These are phyloP conservation scores for Monosporascus sp. DNA, from an alignment of 2,329 filamentous ascomycete genomes.

Conservation along the genomic window DNA sequence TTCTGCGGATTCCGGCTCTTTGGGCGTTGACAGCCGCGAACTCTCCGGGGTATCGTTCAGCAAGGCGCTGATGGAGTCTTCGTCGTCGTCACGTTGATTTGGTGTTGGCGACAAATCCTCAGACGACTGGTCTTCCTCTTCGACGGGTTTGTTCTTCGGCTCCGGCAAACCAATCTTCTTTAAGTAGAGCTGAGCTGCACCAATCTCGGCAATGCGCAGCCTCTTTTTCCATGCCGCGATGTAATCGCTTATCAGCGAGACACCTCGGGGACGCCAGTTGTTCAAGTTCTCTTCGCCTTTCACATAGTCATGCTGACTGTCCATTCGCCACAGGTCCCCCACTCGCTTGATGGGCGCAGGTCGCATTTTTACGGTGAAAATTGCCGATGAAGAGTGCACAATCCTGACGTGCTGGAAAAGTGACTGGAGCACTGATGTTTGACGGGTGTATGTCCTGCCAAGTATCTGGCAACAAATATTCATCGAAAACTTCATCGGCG, in stretches of 20 bases:
- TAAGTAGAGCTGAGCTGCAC: conserved; percentile 63
- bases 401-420: conserved; percentile 82
- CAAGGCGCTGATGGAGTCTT: conserved; percentile 52
- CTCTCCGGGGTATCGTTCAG: conserved; percentile 52
- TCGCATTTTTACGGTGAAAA: conserved; percentile 81
- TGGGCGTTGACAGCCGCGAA: conserved; percentile 35
- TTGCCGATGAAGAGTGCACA: conserved; percentile 77
- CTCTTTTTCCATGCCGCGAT: conserved; percentile 69
- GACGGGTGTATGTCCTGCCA: conserved; percentile 76
- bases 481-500: conserved; percentile 81
- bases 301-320: conserved; percentile 89
- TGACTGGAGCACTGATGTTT: conserved; percentile 79
- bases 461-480: conserved; percentile 79
- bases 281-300: conserved; percentile 87
- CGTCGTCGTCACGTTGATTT: conserved; percentile 33
- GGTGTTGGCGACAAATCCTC: conserved; percentile 25
- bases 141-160: conserved; percentile 26
- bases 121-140: conserved; percentile 32
- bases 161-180: conserved; percentile 50
- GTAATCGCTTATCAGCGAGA: conserved; percentile 86
- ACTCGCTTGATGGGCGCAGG: conserved; percentile 87
- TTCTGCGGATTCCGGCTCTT: conserved; percentile 12
- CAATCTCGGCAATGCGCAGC: conserved; percentile 71
- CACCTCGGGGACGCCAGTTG: conserved; percentile 82
- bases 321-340: conserved; percentile 93